phyloP scores from a whole-genome alignment of 768 basidiomycete genomes.

The Fomitopsis serialis region DNA sequence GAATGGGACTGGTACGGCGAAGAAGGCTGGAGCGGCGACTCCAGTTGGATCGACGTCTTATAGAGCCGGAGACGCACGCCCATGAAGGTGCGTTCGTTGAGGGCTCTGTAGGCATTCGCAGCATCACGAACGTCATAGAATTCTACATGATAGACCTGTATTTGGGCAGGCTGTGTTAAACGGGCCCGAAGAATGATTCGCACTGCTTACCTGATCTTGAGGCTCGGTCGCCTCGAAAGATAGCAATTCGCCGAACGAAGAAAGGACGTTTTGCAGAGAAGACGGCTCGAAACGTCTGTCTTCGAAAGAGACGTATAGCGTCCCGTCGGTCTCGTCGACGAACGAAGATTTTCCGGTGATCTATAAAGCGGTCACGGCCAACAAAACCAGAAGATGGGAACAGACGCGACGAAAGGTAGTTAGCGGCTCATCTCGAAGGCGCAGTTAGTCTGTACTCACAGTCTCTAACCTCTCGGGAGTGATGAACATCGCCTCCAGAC shows the following conservation, averaged over 20 bases:
- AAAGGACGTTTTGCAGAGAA: conserved; percentile 22
- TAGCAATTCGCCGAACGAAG: conserved; percentile 29
- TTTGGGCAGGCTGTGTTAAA: not conserved
- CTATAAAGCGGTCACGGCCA: too few species aligned
- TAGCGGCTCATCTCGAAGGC: not conserved
- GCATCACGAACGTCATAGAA: conserved; percentile 65
- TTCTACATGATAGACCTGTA: conserved; percentile 50
- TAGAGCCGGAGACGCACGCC: conserved; percentile 46
- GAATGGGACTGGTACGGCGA: not conserved
- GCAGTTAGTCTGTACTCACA: conserved; percentile 1
- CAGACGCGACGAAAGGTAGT: not conserved
- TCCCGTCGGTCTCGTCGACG: conserved; percentile 46
- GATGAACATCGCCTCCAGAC: conserved; percentile 4
- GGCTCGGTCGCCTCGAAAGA: conserved; percentile 13
- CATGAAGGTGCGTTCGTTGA: conserved; percentile 45
- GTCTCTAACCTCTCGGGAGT: conserved; percentile 6
- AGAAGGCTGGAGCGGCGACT: not conserved
- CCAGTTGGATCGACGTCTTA: conserved; percentile 18
- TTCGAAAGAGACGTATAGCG: conserved; percentile 44
- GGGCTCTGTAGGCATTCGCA: conserved; percentile 39
- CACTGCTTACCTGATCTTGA: conserved; percentile 12
- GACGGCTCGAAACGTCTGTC: conserved; percentile 14
- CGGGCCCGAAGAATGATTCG: conserved; percentile 3
- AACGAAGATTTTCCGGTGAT: conserved; percentile 49
- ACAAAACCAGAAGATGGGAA: conserved; percentile 2